A percentile compares a stretch with the other conserved stretches of the same genome.
Conservation (phyloP, 768 basidiomycete species). For the Amanita jacksonii region DNA sequence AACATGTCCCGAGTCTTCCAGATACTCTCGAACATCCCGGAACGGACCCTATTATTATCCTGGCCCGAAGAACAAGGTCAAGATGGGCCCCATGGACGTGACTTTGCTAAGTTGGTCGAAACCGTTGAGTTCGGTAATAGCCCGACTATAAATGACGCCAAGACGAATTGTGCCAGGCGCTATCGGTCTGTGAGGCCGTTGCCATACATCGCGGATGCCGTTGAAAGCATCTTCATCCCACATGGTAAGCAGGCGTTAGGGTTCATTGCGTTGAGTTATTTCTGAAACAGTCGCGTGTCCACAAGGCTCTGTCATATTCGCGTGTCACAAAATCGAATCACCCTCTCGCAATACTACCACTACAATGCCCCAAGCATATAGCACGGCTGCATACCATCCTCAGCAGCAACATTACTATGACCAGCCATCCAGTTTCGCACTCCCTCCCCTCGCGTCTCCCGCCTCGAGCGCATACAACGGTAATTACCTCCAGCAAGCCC, state of each 20-base stretch:
- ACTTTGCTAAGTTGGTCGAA: slow-evolving; percentile 53
- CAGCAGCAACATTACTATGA: slow-evolving; percentile 33
- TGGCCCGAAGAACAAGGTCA: slow-evolving; percentile 61
- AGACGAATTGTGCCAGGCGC: slow-evolving; percentile 80
- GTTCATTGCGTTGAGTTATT: slow-evolving; percentile 18
- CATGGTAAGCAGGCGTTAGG: slow-evolving; percentile 51
- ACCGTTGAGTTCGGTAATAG: slow-evolving; percentile 53
- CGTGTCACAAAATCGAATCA: slow-evolving; percentile 57
- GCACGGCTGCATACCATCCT: slow-evolving; percentile 24
- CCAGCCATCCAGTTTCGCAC: slow-evolving; percentile 29
- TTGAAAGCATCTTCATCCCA: slow-evolving; percentile 85
- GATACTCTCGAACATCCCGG: slow-evolving; percentile 55
- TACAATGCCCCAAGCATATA: slow-evolving; percentile 39
- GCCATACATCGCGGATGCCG: slow-evolving; percentile 49
- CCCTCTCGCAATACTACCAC: slow-evolving; percentile 31
- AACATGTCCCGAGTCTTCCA: slow-evolving; percentile 65
- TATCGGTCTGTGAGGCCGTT: slow-evolving; percentile 67
- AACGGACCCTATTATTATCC: slow-evolving; percentile 51
- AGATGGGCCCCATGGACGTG: slow-evolving; percentile 32
- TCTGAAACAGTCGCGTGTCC: slow-evolving; percentile 20
- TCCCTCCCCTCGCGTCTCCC: slow-evolving; percentile 29
- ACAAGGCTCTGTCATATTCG: slow-evolving; percentile 60
- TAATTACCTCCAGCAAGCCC: slow-evolving; percentile 25
- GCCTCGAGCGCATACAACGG: slow-evolving; percentile 23
- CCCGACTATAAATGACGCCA: slow-evolving; percentile 54